Percentiles rank a stretch among this genome's conserved stretches.
phyloP scores from a whole-genome alignment of 495 filamentous ascomycete species.

The Penicillium verhagenii region DNA sequence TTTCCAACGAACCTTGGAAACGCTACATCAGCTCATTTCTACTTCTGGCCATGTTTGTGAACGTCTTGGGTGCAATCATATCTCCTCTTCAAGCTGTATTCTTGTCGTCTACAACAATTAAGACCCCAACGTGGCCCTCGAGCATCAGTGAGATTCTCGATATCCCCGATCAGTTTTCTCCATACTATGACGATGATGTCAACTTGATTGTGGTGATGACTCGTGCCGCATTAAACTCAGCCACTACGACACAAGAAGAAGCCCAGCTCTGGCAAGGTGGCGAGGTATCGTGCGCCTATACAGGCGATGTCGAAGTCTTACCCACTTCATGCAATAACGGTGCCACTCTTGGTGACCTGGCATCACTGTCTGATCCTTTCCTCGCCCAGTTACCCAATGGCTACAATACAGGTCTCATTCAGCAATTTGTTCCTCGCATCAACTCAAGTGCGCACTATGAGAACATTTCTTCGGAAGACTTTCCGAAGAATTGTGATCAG shows the following conservation, averaged over 20 bases:
- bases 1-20: not conserved
- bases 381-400: constrained; percentile 15
- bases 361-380: constrained; percentile 12
- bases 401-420: constrained; percentile 24
- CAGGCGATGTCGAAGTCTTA: not conserved
- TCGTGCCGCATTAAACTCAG: not conserved
- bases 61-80: constrained; percentile 20
- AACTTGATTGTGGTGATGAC: not conserved
- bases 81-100: constrained; percentile 25
- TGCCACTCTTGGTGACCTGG: not conserved
- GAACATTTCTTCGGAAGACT: constrained; percentile 13
- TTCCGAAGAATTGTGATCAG: constrained; percentile 18
- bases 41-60: constrained; percentile 15
- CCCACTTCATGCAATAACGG: not conserved
- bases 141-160: not conserved
- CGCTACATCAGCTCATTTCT: constrained; percentile 19
- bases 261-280: not conserved
- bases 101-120: constrained; percentile 13
- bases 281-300: not conserved
- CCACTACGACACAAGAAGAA: not conserved
- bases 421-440: constrained; percentile 30
- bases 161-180: not conserved
- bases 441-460: constrained; percentile 26
- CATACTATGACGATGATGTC: not conserved
- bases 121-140: constrained; percentile 14